Conservation (phyloP, 306 rosid species). For the Abrus pulchellus region DNA sequence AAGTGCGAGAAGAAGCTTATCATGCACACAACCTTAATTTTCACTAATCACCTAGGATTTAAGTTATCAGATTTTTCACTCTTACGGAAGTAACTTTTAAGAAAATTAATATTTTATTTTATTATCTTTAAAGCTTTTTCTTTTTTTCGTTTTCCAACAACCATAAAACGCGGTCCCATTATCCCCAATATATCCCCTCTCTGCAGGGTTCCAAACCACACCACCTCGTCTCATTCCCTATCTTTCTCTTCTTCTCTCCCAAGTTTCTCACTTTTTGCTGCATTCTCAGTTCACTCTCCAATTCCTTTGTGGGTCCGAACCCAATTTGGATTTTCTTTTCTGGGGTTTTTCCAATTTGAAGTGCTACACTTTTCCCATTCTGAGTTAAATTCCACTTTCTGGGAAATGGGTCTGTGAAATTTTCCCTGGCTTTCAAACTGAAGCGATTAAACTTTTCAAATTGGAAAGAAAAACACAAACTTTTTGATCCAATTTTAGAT, state of each 20-base stretch:
- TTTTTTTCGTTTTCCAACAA: constrained; percentile 34
- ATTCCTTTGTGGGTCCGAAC: constrained; percentile 6
- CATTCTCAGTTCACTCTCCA: neutral
- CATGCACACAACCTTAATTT: constrained; percentile 25
- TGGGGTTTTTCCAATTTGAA: neutral
- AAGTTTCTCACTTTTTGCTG: constrained; percentile 20
- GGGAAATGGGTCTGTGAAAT: constrained; percentile 5
- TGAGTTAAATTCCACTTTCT: neutral
- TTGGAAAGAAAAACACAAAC: neutral
- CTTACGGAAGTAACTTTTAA: neutral
- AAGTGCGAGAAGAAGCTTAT: neutral
- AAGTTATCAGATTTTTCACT: neutral
- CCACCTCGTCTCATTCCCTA: neutral
- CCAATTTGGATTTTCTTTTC: constrained; percentile 7
- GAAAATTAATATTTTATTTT: neutral
- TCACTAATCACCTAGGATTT: constrained; percentile 1
- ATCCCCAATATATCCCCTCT: constrained; percentile 54
- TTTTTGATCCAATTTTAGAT: constrained; percentile 4
- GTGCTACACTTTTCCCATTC: neutral
- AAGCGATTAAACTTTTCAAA: neutral
- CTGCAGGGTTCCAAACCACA: constrained; percentile 44
- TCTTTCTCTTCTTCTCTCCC: neutral
- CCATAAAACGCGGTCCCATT: constrained; percentile 62
- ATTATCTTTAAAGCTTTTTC: constrained; percentile 6
- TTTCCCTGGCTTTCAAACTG: neutral